Percentiles rank a stretch among this genome's conserved stretches.
These are phyloP conservation scores for Fusarium azukiicola DNA, from an alignment of 2,329 filamentous ascomycete genomes.

Conservation along the genomic window DNA sequence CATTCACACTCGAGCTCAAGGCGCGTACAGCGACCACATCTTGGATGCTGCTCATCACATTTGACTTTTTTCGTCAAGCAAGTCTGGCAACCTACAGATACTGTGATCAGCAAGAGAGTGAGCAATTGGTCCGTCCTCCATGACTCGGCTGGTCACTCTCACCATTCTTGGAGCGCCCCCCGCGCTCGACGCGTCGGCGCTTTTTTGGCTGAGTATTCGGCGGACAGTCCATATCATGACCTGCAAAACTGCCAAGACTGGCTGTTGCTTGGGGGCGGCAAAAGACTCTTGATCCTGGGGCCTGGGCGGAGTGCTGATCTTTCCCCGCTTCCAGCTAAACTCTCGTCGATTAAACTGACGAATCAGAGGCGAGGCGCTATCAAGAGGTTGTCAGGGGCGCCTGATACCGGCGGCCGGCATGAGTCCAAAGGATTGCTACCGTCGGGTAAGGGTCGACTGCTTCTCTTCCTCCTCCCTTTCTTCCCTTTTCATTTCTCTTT, in stretches of 20 bases:
- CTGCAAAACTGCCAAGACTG: neutral
- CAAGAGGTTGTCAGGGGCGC: neutral
- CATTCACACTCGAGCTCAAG: slow-evolving; percentile 34
- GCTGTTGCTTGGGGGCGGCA: neutral
- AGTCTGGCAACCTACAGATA: slow-evolving; percentile 26
- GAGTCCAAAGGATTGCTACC: neutral
- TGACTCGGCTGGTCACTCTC: neutral
- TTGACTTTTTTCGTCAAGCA: slow-evolving; percentile 34
- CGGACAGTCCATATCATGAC: neutral
- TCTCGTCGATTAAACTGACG: slow-evolving; percentile 38
- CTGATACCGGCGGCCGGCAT: neutral
- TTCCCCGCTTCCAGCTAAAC: slow-evolving; percentile 2
- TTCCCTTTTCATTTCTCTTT: neutral
- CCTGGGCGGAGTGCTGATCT: neutral
- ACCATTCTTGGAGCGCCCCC: slow-evolving; percentile 29
- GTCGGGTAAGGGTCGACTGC: neutral
- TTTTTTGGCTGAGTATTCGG: neutral
- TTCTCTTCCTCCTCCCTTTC: neutral
- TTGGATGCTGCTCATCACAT: slow-evolving; percentile 31
- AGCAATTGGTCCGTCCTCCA: neutral
- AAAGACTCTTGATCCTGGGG: neutral
- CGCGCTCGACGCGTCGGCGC: slow-evolving; percentile 26
- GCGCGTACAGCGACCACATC: slow-evolving; percentile 26
- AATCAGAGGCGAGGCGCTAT: slow-evolving; percentile 21
- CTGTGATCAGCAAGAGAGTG: neutral